These are phyloP conservation scores for Alloascoidea hylecoeti DNA, from an alignment of 805 yeast species.

Conservation along the genomic window DNA sequence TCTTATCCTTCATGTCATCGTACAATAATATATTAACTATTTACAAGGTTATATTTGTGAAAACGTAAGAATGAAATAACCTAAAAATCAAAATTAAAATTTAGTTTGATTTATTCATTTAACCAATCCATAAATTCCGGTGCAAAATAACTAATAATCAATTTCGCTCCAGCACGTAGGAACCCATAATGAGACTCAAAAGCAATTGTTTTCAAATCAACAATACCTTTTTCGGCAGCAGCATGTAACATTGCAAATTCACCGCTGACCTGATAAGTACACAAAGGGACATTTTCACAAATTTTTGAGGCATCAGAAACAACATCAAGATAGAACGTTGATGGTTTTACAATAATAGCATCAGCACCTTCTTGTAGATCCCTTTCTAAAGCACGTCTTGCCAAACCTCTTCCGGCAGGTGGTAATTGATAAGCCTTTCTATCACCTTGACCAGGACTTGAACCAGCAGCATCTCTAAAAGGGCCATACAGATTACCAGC, in stretches of 20 bases:
- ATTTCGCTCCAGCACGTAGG: constrained; percentile 89
- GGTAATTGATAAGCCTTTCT: constrained; percentile 91
- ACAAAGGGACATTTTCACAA: constrained; percentile 75
- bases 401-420: constrained; percentile 83
- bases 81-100: too few species aligned
- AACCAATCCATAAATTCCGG: constrained; percentile 96
- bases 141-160: constrained; percentile 84
- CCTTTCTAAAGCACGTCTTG: constrained; percentile 78
- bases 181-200: constrained; percentile 87
- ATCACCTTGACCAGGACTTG: constrained; percentile 82
- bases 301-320: constrained; percentile 78
- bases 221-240: constrained; percentile 90
- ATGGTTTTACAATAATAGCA: constrained; percentile 90
- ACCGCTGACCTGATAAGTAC: constrained; percentile 94
- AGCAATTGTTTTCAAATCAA: constrained; percentile 62
- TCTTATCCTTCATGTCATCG: too few species aligned
- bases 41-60: too few species aligned
- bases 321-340: constrained; percentile 87
- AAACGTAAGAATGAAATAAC: too few species aligned
- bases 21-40: too few species aligned
- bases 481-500: constrained; percentile 90
- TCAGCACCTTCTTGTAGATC: constrained; percentile 92
- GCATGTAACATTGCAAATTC: constrained; percentile 98
- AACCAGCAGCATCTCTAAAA: constrained; percentile 94
- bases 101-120: constrained; percentile 21